Conservation (phyloP, 2,329 filamentous ascomycete species). For the Neofusicoccum sp. region DNA sequence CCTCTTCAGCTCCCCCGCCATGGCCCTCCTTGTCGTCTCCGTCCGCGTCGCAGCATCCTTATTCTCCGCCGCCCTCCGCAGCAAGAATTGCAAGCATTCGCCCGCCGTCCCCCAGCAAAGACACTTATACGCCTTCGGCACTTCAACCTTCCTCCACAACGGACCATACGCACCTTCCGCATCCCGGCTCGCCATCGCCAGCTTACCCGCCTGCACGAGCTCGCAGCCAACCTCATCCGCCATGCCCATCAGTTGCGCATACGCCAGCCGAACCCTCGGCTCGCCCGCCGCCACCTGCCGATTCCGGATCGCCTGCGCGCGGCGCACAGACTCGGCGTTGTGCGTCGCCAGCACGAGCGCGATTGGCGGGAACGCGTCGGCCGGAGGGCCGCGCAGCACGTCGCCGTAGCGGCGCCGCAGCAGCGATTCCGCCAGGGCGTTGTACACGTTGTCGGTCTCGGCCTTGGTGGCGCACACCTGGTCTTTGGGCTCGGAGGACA, state of each 20-base stretch:
- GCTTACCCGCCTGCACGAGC: constrained; percentile 38
- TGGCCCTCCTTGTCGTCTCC: constrained; percentile 53
- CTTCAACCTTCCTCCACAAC: constrained; percentile 31
- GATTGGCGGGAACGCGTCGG: constrained; percentile 44
- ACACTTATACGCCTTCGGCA: constrained; percentile 46
- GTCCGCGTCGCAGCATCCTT: constrained; percentile 63
- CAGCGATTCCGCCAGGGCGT: constrained; percentile 66
- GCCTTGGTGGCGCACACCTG: constrained; percentile 58
- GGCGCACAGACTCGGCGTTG: constrained; percentile 70
- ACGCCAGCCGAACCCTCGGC: constrained; percentile 49
- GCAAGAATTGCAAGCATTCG: constrained; percentile 79
- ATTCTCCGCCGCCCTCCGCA: constrained; percentile 61
- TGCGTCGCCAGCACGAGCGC: constrained; percentile 78
- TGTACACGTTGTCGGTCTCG: constrained; percentile 65
- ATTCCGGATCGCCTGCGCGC: constrained; percentile 46
- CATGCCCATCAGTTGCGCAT: constrained; percentile 91
- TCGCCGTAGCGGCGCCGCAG: constrained; percentile 46
- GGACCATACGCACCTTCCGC: constrained; percentile 53
- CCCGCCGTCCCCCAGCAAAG: constrained; percentile 59
- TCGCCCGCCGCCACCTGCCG: constrained; percentile 47
- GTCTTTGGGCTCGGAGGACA: constrained; percentile 51
- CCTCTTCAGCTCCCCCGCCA: constrained; percentile 51
- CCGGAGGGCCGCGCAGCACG: constrained; percentile 53
- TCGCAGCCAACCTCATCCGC: constrained; percentile 81
- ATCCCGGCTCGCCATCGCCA: constrained; percentile 52